phyloP scores from a whole-genome alignment of 352 stramenopile species.

The Aphanomyces stellatus region DNA sequence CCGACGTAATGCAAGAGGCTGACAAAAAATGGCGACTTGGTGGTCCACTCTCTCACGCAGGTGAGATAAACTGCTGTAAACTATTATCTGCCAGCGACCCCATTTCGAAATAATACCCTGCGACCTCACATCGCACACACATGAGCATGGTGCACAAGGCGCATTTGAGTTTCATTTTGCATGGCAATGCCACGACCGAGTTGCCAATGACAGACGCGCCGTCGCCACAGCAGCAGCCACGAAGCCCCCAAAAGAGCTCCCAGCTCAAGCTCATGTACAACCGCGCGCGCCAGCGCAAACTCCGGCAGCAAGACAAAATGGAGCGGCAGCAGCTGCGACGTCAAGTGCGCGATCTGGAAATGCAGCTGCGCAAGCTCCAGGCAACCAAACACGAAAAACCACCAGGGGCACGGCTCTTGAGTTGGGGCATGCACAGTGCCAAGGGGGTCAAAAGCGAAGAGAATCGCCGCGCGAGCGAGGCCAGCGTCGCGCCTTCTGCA shows the following conservation, averaged over 20 bases:
- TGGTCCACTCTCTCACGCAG: neutral
- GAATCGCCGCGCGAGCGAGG: no score
- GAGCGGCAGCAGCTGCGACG: neutral
- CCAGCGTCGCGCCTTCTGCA: no score
- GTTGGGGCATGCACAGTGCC: no score
- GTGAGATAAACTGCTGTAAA: neutral
- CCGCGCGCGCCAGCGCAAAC: neutral
- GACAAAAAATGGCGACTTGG: neutral
- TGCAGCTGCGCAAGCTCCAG: neutral
- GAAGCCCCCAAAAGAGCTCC: neutral
- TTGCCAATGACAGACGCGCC: no score
- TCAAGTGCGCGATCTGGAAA: neutral
- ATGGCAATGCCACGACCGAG: neutral
- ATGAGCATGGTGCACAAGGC: neutral
- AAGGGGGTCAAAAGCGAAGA: no score
- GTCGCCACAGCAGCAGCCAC: neutral
- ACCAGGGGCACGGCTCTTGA: neutral
- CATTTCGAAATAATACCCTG: no score
- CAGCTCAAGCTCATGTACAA: slow-evolving; percentile 1
- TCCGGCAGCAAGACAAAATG: neutral
- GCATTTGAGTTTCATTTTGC: neutral
- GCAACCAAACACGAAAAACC: neutral
- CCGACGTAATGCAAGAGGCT: neutral
- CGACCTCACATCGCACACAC: neutral
- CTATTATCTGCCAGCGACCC: neutral